Percentiles rank a stretch among this genome's conserved stretches.
Conservation (phyloP, 352 stramenopile genomes). For the Pythium aphanidermatum region DNA sequence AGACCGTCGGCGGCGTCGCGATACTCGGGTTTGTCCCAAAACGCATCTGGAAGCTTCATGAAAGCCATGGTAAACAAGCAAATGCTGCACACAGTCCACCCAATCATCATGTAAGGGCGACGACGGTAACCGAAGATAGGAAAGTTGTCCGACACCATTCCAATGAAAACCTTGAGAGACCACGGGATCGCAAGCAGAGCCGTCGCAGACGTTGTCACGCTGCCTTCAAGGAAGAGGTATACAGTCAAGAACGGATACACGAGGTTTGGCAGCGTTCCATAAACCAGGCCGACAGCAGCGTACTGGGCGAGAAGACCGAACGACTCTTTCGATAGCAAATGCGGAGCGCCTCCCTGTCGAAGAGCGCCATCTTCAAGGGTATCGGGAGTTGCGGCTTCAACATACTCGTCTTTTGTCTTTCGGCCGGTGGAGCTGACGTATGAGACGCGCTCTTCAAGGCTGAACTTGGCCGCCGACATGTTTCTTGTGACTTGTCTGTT, state of each 20-base stretch:
- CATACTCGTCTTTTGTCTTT: conserved; percentile 16
- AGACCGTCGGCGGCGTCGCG: conserved; percentile 1
- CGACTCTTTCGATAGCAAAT: conserved; percentile 20
- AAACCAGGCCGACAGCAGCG: conserved; percentile 23
- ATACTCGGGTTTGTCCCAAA: conserved; percentile 12
- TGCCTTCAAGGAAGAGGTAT: conserved; percentile 25
- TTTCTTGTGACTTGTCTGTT: conserved; percentile 2
- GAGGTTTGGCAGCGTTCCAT: conserved; percentile 22
- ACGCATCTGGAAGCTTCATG: conserved; percentile 18
- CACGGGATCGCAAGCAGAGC: conserved; percentile 26
- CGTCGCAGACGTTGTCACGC: conserved; percentile 17
- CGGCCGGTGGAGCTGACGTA: conserved; percentile 17
- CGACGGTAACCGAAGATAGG: conserved; percentile 32
- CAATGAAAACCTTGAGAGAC: conserved; percentile 34
- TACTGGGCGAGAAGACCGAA: conserved; percentile 25
- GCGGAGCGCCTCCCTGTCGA: conserved; percentile 13
- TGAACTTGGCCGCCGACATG: conserved; percentile 13
- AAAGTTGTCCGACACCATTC: conserved; percentile 28
- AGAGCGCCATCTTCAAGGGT: conserved; percentile 17
- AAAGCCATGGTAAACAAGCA: conserved; percentile 24
- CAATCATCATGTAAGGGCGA: conserved; percentile 32
- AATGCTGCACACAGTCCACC: conserved; percentile 18
- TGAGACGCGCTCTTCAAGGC: conserved; percentile 16
- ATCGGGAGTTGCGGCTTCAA: conserved; percentile 6
- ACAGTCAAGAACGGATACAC: conserved; percentile 23